phyloP scores from a whole-genome alignment of 108 stramenopile species.

The Nannochloropsis oceanica region DNA sequence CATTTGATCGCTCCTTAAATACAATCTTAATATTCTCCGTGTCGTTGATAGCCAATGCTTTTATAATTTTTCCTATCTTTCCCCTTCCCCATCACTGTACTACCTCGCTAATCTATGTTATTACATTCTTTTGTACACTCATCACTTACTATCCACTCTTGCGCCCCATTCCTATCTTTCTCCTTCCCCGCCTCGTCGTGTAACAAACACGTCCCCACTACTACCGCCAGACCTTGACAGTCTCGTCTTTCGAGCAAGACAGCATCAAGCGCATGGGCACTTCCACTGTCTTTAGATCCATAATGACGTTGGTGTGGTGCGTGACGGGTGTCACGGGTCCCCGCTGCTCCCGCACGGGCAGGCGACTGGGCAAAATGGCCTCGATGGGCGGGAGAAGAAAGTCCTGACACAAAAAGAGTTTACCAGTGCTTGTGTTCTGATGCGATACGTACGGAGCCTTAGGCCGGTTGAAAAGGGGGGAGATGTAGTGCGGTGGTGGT shows the following conservation, averaged over 20 bases:
- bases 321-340: conserved; percentile 29
- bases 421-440: not conserved
- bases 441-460: not conserved
- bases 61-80: no score
- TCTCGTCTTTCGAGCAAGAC: conserved; percentile 45
- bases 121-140: no score
- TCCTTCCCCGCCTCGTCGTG: no score
- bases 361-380: not conserved
- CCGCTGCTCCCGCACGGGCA: conserved; percentile 33
- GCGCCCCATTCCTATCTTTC: no score
- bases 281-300: conserved; percentile 47
- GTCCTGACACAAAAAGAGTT: not conserved
- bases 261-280: conserved; percentile 41
- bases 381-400: not conserved
- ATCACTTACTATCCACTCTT: no score
- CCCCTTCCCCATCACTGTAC: no score
- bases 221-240: conserved; percentile 49
- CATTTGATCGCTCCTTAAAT: no score
- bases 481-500: conserved; percentile 51
- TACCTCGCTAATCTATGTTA: no score
- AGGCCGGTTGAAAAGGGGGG: not conserved
- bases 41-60: no score
- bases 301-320: conserved; percentile 43
- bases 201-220: no score
- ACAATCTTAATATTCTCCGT: no score